Percentiles rank a stretch among this genome's conserved stretches.
phyloP scores from a whole-genome alignment of 1,284 basidiomycete genomes.

The Lignosus rhinocerotis region DNA sequence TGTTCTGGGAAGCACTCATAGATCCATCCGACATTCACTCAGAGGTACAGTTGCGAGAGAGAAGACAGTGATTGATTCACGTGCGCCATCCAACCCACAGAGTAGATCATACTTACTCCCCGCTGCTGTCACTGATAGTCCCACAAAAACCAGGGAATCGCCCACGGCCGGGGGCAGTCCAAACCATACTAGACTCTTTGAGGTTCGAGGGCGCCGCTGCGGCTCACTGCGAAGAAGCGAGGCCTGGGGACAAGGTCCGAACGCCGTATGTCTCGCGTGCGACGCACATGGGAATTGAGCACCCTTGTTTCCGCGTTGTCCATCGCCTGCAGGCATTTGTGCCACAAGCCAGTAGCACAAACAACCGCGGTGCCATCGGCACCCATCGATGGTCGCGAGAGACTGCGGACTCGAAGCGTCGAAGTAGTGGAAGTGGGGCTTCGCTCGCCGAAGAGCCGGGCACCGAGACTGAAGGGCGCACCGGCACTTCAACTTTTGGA shows the following conservation, averaged over 20 bases:
- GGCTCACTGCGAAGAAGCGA: background rate
- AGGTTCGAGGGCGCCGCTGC: background rate
- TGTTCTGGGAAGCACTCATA: background rate
- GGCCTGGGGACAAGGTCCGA: slow-evolving; percentile 4
- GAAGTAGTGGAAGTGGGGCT: background rate
- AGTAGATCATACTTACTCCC: background rate
- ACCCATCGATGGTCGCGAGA: background rate
- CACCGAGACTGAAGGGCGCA: background rate
- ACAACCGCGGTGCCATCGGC: background rate
- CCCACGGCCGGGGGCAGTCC: background rate
- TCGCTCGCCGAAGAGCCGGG: background rate
- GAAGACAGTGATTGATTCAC: background rate
- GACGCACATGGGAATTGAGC: slow-evolving; percentile 2
- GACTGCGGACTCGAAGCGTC: background rate
- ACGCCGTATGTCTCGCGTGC: slow-evolving; percentile 12
- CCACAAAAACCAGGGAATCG: background rate
- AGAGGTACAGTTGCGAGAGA: background rate
- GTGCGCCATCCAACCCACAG: background rate
- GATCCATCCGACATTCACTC: slow-evolving; percentile 10
- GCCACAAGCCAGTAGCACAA: background rate
- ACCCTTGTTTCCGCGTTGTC: background rate
- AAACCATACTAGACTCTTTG: background rate
- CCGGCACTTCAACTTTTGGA: background rate
- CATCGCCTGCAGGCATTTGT: background rate
- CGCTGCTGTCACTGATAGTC: background rate